Percentiles rank a stretch among this genome's conserved stretches.
Evolutionary conservation across 176 grass and related monocot genomes (phyloP).

Genomic region (Sorghum bicolor): Sorghum_bicolor_NCBIv3 NC_012873.2:62522501-62523000

Average conservation of each 20-base stretch:
- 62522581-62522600: slow-evolving; percentile 18
- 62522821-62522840: not conserved
- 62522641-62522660: not conserved
- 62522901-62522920: too few species aligned
- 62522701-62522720: not conserved
- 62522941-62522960: too few species aligned
- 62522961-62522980: too few species aligned
- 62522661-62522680: not conserved
- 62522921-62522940: too few species aligned
- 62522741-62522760: too few species aligned
- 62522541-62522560: not conserved
- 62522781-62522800: not conserved
- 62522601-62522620: not conserved
- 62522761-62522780: too few species aligned
- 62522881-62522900: too few species aligned
- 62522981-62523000: too few species aligned
- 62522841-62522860: not conserved
- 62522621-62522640: not conserved
- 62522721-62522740: not conserved
- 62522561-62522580: not conserved
- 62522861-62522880: too few species aligned
- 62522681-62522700: not conserved
- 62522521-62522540: not conserved
- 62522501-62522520: not conserved
- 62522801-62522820: not conserved